A percentile compares a stretch with the other conserved stretches of the same genome.
These are phyloP conservation scores for Gnetum montanum DNA, from an alignment of 75 land plant genomes.

Conservation along the genomic window DNA sequence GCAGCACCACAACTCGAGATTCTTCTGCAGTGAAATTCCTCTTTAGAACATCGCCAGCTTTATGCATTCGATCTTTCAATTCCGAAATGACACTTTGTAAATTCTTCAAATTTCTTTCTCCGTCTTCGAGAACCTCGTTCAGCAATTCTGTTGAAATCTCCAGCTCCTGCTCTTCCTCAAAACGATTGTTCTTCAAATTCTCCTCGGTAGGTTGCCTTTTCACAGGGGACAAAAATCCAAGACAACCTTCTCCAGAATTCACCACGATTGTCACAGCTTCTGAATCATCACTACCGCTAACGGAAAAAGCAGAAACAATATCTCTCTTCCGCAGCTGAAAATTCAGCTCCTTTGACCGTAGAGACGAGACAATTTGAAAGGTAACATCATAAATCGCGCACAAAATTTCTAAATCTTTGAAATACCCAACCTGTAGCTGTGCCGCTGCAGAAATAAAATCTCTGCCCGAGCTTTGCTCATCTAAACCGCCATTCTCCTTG, in stretches of 20 bases:
- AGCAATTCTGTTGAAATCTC: too few relatives aligned
- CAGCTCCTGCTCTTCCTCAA: too few relatives aligned
- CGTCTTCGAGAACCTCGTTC: background rate
- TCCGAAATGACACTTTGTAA: too few relatives aligned
- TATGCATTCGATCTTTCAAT: too few relatives aligned
- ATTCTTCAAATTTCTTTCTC: background rate
- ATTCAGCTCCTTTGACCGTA: background rate
- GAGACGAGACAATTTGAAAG: background rate
- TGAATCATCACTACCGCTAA: background rate
- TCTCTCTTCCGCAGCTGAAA: background rate
- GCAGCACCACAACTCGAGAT: too few relatives aligned
- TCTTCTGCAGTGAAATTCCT: too few relatives aligned
- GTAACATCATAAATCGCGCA: constrained; percentile 2
- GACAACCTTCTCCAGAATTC: background rate
- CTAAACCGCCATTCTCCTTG: background rate
- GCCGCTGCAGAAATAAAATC: background rate
- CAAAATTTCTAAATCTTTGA: constrained; percentile 5
- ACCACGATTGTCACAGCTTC: background rate
- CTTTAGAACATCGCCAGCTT: too few relatives aligned
- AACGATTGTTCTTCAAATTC: too few relatives aligned
- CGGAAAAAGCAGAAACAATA: constrained; percentile 7
- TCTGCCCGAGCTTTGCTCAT: too few relatives aligned
- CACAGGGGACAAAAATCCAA: background rate
- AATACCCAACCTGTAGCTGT: background rate
- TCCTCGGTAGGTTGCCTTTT: background rate